Conservation (phyloP, 202 grass and related monocot genomes). For the Tripidium arundinaceum region DNA sequence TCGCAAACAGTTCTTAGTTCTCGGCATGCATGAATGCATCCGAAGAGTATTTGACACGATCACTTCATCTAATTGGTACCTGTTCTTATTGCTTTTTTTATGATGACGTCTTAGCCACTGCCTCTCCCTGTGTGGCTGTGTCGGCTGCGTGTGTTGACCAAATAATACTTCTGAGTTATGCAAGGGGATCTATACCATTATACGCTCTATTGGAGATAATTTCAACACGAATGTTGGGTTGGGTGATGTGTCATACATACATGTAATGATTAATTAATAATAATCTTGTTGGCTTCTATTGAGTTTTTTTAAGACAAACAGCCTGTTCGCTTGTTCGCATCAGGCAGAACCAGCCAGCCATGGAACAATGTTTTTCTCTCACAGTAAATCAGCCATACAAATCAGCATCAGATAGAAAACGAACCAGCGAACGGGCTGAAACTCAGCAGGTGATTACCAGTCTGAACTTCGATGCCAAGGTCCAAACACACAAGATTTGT, state of each 20-base stretch:
- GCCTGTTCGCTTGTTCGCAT: no score
- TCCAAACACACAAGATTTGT: no score
- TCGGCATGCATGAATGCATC: slow-evolving; percentile 11
- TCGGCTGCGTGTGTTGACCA: slow-evolving; percentile 32
- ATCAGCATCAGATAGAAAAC: no score
- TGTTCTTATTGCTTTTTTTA: slow-evolving; percentile 16
- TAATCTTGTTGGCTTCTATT: neutral
- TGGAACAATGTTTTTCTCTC: no score
- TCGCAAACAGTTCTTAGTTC: neutral
- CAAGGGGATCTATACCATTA: neutral
- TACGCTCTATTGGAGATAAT: slow-evolving; percentile 4
- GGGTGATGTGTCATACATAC: slow-evolving; percentile 20
- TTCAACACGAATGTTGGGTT: slow-evolving; percentile 10
- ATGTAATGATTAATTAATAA: neutral
- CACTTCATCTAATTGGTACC: slow-evolving; percentile 28
- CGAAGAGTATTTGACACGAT: slow-evolving; percentile 23
- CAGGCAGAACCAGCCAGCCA: no score
- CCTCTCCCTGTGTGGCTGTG: neutral
- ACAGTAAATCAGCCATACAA: no score
- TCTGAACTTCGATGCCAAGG: neutral
- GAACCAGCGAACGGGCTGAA: no score
- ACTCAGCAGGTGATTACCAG: neutral
- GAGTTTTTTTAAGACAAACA: no score
- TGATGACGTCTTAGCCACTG: neutral
- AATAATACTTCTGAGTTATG: slow-evolving; percentile 20